A percentile compares a stretch with the other conserved stretches of the same genome.
Conservation (phyloP, 345 rosid species). For the Brassica cretica region DNA sequence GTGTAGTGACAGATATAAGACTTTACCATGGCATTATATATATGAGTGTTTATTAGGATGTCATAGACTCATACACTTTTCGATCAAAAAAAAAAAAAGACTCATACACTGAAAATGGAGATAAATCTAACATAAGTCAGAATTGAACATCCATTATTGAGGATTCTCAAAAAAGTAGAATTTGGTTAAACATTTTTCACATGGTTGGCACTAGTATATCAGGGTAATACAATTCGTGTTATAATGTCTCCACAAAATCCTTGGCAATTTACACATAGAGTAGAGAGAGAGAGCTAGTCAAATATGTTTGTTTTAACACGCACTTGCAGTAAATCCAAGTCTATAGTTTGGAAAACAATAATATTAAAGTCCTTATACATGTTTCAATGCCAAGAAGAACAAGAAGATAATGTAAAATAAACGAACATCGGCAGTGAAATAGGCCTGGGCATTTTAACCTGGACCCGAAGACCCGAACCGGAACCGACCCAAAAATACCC, state of each 20-base stretch:
- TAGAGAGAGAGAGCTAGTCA: not conserved
- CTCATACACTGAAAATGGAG: not conserved
- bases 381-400: not conserved
- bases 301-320: constrained; percentile 8
- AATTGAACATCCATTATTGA: not conserved
- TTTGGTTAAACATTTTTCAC: not conserved
- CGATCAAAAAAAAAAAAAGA: too few relatives aligned
- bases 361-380: not conserved
- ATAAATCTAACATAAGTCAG: not conserved
- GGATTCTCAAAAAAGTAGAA: not conserved
- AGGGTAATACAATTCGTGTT: not conserved
- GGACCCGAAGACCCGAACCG: too few relatives aligned
- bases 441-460: too few relatives aligned
- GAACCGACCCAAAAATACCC: too few relatives aligned
- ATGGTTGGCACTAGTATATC: not conserved
- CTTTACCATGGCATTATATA: not conserved
- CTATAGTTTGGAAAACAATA: not conserved
- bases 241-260: not conserved
- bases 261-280: constrained; percentile 4
- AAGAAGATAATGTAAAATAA: constrained; percentile 19
- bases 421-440: not conserved
- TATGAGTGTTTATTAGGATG: not conserved
- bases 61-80: not conserved
- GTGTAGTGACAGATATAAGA: not conserved
- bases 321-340: constrained; percentile 17